Percentiles rank a stretch among this genome's conserved stretches.
Evolutionary conservation across 495 filamentous ascomycete genomes (phyloP).

Genomic region (Schizothecium vesticola): DNA sequence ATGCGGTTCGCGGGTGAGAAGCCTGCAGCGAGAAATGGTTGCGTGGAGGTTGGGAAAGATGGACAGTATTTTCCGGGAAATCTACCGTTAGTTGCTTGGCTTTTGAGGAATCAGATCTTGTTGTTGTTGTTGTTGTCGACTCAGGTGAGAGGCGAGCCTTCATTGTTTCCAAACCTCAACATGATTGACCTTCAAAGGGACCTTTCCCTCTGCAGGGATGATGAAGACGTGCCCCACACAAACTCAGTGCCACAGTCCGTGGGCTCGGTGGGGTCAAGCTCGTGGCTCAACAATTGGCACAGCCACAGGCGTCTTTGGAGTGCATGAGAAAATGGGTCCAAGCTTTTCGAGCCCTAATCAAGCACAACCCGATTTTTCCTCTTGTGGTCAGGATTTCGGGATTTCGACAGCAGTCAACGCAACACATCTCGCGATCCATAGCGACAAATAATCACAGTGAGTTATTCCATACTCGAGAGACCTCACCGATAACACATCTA

Average conservation of each 20-base stretch:
- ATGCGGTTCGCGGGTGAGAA: background rate
- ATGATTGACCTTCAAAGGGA: background rate
- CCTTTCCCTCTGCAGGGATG: background rate
- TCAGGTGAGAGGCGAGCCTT: background rate
- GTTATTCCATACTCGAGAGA: slow-evolving; percentile 12
- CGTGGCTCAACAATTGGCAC: slow-evolving; percentile 3
- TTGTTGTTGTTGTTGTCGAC: background rate
- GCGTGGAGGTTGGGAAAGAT: background rate
- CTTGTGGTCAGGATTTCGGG: slow-evolving; percentile 30
- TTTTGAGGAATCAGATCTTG: background rate
- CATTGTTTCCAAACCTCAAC: background rate
- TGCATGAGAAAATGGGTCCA: slow-evolving; percentile 14
- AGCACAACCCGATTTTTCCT: slow-evolving; percentile 33
- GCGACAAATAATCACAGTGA: slow-evolving; percentile 40
- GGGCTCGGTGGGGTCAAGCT: background rate
- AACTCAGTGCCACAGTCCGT: background rate
- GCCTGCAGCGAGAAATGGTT: background rate
- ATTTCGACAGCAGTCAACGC: slow-evolving; percentile 25
- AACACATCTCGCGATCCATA: slow-evolving; percentile 27
- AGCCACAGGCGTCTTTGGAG: slow-evolving; percentile 15
- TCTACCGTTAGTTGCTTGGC: background rate
- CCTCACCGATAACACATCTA: slow-evolving; percentile 10
- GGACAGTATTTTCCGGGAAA: background rate
- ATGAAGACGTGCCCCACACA: background rate
- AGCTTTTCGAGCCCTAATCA: slow-evolving; percentile 33